Evolutionary conservation across 169 alveolate species (phyloP).

Genomic region (Plasmodium falciparum): DNA sequence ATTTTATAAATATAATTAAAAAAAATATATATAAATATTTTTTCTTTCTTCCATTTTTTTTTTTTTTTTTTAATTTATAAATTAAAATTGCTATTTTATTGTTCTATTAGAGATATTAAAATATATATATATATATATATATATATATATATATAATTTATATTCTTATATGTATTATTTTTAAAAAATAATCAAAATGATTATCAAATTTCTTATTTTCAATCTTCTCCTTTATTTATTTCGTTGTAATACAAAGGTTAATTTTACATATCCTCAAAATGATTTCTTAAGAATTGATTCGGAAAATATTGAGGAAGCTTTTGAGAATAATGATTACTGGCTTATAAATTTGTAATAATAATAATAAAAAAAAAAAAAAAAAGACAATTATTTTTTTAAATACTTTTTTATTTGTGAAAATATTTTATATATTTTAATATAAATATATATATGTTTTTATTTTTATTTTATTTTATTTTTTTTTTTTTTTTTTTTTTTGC

Average conservation of each 20-base stretch:
- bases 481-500: not conserved
- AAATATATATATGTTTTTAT: not conserved
- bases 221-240: constrained; percentile 13
- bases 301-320: constrained; percentile 6
- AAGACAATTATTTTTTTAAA: constrained; percentile 1
- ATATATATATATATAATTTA: too few relatives aligned
- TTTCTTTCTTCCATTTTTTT: too few relatives aligned
- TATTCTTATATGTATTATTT: too few relatives aligned
- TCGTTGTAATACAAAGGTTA: constrained; percentile 4
- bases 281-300: constrained; percentile 35
- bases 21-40: too few relatives aligned
- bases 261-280: constrained; percentile 33
- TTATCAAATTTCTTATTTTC: constrained; percentile 4
- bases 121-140: too few relatives aligned
- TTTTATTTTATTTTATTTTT: too few relatives aligned
- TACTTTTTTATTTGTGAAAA: not conserved
- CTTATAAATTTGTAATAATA: constrained; percentile 56
- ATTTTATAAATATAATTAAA: too few relatives aligned
- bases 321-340: constrained; percentile 34
- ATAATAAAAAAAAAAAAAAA: constrained; percentile 7
- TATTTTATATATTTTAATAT: not conserved
- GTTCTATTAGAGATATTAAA: too few relatives aligned
- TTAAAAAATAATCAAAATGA: constrained; percentile 11
- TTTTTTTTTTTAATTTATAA: too few relatives aligned
- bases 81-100: too few relatives aligned